Evolutionary conservation across 2,329 filamentous ascomycete genomes (phyloP).

Genomic region (Talaromyces verruculosus): DNA sequence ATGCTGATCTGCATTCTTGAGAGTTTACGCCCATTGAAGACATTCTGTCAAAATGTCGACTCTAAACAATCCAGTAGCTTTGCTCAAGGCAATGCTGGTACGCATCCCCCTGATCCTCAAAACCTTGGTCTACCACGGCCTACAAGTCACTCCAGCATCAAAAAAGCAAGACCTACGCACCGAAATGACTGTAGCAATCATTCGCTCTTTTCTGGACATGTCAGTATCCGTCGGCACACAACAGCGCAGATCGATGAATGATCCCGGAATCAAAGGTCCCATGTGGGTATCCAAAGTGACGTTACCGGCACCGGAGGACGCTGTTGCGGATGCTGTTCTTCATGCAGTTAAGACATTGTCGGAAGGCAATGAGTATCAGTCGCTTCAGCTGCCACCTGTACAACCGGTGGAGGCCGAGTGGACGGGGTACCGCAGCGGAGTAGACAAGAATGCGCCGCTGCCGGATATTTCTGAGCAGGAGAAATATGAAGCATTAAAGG

Average conservation of each 20-base stretch:
- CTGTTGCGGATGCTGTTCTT: constrained; percentile 40
- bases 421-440: constrained; percentile 46
- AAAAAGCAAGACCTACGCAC: constrained; percentile 77
- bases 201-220: constrained; percentile 64
- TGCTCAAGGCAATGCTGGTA: constrained; percentile 41
- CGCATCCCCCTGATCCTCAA: constrained; percentile 46
- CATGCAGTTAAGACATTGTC: constrained; percentile 40
- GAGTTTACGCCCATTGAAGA: too few relatives aligned
- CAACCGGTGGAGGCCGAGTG: constrained; percentile 46
- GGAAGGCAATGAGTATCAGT: constrained; percentile 38
- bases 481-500: constrained; percentile 43
- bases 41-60: constrained; percentile 28
- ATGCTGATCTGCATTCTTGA: background rate
- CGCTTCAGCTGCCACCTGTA: constrained; percentile 39
- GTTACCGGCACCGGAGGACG: constrained; percentile 57
- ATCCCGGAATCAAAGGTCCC: constrained; percentile 69
- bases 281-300: constrained; percentile 78
- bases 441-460: constrained; percentile 38
- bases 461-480: constrained; percentile 45
- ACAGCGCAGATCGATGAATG: constrained; percentile 64
- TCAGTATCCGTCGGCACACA: constrained; percentile 57
- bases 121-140: constrained; percentile 44
- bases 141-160: constrained; percentile 68
- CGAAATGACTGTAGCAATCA: constrained; percentile 67
- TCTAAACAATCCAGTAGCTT: constrained; percentile 26